Base-by-base conservation (phyloP, 2,329 filamentous ascomycete genomes). In the Stachybotrys echinatus region DNA sequence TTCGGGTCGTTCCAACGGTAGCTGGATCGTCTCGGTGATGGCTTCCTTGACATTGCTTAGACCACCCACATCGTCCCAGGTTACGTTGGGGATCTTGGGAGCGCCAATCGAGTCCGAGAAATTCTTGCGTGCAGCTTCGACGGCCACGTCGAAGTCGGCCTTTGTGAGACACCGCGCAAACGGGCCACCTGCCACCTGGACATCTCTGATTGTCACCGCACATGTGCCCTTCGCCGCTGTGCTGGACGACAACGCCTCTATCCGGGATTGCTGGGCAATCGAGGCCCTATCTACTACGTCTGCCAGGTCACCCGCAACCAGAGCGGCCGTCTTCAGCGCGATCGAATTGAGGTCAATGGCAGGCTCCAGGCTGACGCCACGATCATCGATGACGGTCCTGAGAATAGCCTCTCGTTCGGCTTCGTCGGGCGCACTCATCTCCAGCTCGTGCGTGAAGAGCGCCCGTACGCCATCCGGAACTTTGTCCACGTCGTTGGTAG, bases 81-180 rank as follows among this genome's bases (percentile, higher is more conserved):
- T 87, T 6, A 99, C 94, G 55, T 96, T 96, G 6, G 92, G 94
- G 54, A 97, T 97, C 77, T 97, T 97, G 3, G 94, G 94, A 5
- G 94, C 94, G 21, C 94, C 94, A 55, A 99, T 99, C 0, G 92
- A 87, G 66, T 97, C 94, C 6, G 94, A 92, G 65, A 99, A 99
- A 69, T 96, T 97, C 77, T 96, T 96, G 49, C 94, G 85, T 1
- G 94, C 94, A 6, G 92, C 90, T 52, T 97, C 92, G 4, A 99
- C 92, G 0, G 94, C 94, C n/a, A 85, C 73, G 49, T 96, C 91
- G 56, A 97, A 92, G 67, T 99, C 94, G 2, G 79, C 75, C 57
- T 88, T 88, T 1, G 85, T 92, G 12, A 99, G 77, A 48, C 88
- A 89, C 23, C 84, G 84, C 5, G 88, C 88, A 10, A 85, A 79